These are phyloP conservation scores for Cyberlindnera americana DNA, from an alignment of 805 yeast species.

Conservation along the genomic window DNA sequence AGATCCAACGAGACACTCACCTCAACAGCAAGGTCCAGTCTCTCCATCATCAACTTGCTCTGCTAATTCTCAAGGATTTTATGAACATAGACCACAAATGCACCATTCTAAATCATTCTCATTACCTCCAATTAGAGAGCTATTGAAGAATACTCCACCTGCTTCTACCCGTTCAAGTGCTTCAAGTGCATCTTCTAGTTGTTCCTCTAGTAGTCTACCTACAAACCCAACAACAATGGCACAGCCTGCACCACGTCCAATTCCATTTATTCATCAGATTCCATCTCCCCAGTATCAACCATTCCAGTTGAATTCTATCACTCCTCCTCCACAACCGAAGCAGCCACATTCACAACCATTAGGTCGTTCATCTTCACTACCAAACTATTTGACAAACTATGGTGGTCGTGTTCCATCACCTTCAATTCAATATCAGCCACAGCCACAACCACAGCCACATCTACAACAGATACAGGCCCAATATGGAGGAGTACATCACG, in stretches of 20 bases:
- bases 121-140: slow-evolving; percentile 21
- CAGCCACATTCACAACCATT: background rate
- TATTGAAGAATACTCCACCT: slow-evolving; percentile 11
- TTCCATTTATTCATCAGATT: slow-evolving; percentile 4
- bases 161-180: background rate
- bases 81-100: slow-evolving; percentile 10
- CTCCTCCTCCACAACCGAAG: slow-evolving; percentile 4
- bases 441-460: no score
- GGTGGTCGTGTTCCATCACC: slow-evolving; percentile 10
- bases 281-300: slow-evolving; percentile 8
- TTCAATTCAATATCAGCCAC: slow-evolving; percentile 4
- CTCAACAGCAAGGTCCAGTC: slow-evolving; percentile 3
- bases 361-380: slow-evolving; percentile 10
- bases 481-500: slow-evolving; percentile 5
- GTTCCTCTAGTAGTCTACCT: background rate
- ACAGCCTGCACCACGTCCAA: slow-evolving; percentile 2
- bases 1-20: slow-evolving; percentile 19
- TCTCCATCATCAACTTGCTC: slow-evolving; percentile 1
- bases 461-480: no score
- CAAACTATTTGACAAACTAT: slow-evolving; percentile 11
- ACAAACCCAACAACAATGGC: background rate
- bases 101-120: slow-evolving; percentile 14
- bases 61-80: slow-evolving; percentile 1
- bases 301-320: slow-evolving; percentile 2
- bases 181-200: background rate